A percentile compares a stretch with the other conserved stretches of the same genome.
These are phyloP conservation scores for Erythrobasidium hasegawianum DNA, from an alignment of 1,284 basidiomycete species.

Conservation along the genomic window DNA sequence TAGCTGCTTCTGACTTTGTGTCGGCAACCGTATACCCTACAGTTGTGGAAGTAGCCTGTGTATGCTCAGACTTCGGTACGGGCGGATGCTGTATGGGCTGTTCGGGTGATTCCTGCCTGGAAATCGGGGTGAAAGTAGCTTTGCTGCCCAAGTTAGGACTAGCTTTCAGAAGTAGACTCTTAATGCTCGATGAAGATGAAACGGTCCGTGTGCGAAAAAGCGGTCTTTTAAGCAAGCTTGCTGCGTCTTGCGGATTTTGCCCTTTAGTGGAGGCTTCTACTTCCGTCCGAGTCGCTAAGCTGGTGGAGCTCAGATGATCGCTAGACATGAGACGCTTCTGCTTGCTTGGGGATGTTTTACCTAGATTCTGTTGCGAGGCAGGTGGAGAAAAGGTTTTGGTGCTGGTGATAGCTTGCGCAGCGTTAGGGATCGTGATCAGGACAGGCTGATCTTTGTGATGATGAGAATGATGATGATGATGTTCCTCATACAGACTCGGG, in stretches of 20 bases:
- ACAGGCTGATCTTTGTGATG: background rate
- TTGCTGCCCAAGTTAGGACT: no score
- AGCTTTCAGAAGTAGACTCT: no score
- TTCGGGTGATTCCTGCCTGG: no score
- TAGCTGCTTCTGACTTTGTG: no score
- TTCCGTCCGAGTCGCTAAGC: background rate
- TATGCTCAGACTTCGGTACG: no score
- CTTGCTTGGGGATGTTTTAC: background rate
- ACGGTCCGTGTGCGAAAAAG: background rate
- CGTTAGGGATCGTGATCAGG: background rate
- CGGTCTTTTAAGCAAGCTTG: background rate
- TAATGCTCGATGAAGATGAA: no score
- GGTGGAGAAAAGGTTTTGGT: background rate
- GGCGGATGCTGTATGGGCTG: no score
- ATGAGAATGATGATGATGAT: background rate
- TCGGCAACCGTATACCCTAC: no score
- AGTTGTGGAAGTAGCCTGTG: no score
- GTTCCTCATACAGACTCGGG: background rate
- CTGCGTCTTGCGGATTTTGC: background rate
- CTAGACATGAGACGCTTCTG: background rate
- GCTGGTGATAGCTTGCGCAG: background rate
- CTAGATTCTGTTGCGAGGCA: background rate
- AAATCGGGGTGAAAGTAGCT: no score
- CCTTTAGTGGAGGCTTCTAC: background rate
- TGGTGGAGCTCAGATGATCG: background rate